Base-by-base conservation (phyloP, 1,139 yeast genomes). In the Trichomonascaceae sp. region DNA sequence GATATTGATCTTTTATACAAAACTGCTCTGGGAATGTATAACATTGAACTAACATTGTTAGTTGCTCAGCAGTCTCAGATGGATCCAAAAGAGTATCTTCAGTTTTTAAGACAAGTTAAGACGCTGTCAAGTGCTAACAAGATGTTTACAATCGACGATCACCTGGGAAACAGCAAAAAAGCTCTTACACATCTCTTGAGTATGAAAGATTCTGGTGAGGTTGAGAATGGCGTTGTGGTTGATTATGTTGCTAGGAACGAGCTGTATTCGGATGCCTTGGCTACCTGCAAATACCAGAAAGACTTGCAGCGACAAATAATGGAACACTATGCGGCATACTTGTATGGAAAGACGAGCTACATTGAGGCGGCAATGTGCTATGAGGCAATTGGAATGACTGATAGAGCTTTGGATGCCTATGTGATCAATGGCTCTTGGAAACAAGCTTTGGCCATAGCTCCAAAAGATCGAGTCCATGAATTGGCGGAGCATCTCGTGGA, bases 51-150 rank as follows among this genome's bases (percentile, higher is more conserved):
- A 61, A 82, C 99, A 0, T 76, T 95, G 56, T 77, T 81, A 12
- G 84, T 95, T 60, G 99, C 99, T 0, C 98, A 95, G 68, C 93
- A 90, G 66, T 90, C 97, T 0, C 98, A 93, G 70, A 90, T 86
- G 77, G 99, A 95, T 72, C 99, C 99, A 27, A 89, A 91, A 66
- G 99, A 95, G 69, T 95, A 93, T 65, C 73, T 95, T 53, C 97
- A 99, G 52, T 95, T 93, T 69, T 76, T 95, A 61, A 96, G 90
- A 65, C 79, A 82, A 53, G 75, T 95, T 55, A 87, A 88, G 61
- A 80, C 80, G 41, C 87, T 85, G 67, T 74, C 80, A 0, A 83
- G 81, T 18, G 70, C 82, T 51, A 80, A 96, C 56, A 82, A 84
- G 62, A 78, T 80, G 65, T 91, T 88, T 65, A 72, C 83, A 65